These are phyloP conservation scores for Suillus brevipes DNA, from an alignment of 768 basidiomycete species.

Conservation along the genomic window DNA sequence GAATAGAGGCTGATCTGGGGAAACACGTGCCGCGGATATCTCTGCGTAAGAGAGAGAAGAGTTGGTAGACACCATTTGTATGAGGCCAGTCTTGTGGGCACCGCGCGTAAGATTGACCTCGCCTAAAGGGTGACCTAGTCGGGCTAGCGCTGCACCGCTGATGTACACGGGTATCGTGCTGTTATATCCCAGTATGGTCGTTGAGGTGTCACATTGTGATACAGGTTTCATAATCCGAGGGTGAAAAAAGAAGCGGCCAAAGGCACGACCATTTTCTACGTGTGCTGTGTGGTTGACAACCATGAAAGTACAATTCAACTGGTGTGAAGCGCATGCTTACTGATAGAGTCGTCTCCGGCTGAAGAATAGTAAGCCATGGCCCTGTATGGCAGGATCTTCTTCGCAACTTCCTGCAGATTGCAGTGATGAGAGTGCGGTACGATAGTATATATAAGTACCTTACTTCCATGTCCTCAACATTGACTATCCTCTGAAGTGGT, in stretches of 20 bases:
- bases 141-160: conserved; percentile 80
- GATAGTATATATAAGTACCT: not conserved
- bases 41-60: conserved; percentile 66
- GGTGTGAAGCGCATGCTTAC: conserved; percentile 43
- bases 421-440: not conserved
- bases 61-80: conserved; percentile 86
- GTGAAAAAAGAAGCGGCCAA: conserved; percentile 82
- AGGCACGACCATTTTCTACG: conserved; percentile 75
- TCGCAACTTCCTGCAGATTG: conserved; percentile 60
- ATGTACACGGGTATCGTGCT: conserved; percentile 82
- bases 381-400: conserved; percentile 67
- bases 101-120: conserved; percentile 82
- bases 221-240: conserved; percentile 77
- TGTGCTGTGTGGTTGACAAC: conserved; percentile 42
- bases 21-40: conserved; percentile 57
- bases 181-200: conserved; percentile 69
- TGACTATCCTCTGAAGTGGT: conserved; percentile 69
- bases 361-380: conserved; percentile 86
- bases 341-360: conserved; percentile 80
- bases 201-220: conserved; percentile 64
- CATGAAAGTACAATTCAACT: conserved; percentile 17
- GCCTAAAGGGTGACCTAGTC: conserved; percentile 86
- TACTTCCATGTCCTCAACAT: conserved; percentile 82
- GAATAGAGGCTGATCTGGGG: conserved; percentile 62
- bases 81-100: conserved; percentile 62